These are phyloP conservation scores for Erythrophleum fordii DNA, from an alignment of 306 rosid genomes.

Conservation along the genomic window DNA sequence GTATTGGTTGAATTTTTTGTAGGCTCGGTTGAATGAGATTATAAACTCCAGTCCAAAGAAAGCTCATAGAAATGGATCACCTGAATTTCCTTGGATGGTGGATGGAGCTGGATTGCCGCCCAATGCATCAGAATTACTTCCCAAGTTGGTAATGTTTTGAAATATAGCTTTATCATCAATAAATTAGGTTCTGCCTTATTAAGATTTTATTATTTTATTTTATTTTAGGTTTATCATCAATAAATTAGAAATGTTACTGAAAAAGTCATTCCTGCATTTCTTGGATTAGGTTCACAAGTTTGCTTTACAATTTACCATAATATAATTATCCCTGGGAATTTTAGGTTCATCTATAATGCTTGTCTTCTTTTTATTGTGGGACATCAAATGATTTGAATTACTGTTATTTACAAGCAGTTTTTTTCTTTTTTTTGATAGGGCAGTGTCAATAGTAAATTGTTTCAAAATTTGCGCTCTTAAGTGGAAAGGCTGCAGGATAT, in stretches of 20 bases:
- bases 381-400: not conserved
- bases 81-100: slow-evolving; percentile 74
- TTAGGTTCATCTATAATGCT: not conserved
- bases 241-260: not conserved
- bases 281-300: not conserved
- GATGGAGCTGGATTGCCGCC: slow-evolving; percentile 93
- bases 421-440: not conserved
- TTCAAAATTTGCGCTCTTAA: not conserved
- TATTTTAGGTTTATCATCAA: slow-evolving; percentile 5
- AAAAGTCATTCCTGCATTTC: slow-evolving; percentile 24
- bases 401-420: not conserved
- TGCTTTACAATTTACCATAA: not conserved
- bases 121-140: slow-evolving; percentile 82
- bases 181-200: not conserved
- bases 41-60: slow-evolving; percentile 59
- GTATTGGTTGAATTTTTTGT: slow-evolving; percentile 36
- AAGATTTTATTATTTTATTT: not conserved
- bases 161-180: too few relatives aligned
- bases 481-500: not conserved
- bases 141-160: slow-evolving; percentile 70
- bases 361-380: not conserved
- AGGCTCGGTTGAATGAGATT: slow-evolving; percentile 86
- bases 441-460: not conserved
- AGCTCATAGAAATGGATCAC: slow-evolving; percentile 49
- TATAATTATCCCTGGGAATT: slow-evolving; percentile 10